A percentile compares a stretch with the other conserved stretches of the same genome.
Evolutionary conservation across 2,329 filamentous ascomycete species (phyloP).

Genomic region (Penicillium sp.): DNA sequence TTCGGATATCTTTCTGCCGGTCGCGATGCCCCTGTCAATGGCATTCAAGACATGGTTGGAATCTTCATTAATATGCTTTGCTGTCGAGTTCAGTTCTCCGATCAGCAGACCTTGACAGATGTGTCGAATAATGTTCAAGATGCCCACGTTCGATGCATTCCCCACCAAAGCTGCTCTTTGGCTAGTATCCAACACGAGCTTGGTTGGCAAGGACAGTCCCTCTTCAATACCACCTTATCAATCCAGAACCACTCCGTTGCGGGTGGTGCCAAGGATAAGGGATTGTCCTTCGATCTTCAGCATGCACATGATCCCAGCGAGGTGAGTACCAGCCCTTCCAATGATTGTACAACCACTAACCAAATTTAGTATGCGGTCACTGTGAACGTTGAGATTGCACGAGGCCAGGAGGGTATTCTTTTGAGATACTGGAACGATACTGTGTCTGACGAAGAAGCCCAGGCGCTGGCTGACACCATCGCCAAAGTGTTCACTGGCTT

Average conservation of each 20-base stretch:
- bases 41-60: slow-evolving; percentile 50
- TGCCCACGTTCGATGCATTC: slow-evolving; percentile 49
- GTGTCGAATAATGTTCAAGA: slow-evolving; percentile 47
- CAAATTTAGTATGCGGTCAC: slow-evolving; percentile 39
- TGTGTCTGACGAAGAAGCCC: slow-evolving; percentile 38
- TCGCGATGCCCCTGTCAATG: slow-evolving; percentile 47
- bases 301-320: slow-evolving; percentile 42
- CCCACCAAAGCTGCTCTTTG: slow-evolving; percentile 53
- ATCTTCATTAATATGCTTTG: slow-evolving; percentile 58
- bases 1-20: slow-evolving; percentile 46
- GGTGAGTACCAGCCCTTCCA: slow-evolving; percentile 23
- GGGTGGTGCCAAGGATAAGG: slow-evolving; percentile 25
- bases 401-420: slow-evolving; percentile 37
- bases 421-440: slow-evolving; percentile 43
- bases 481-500: slow-evolving; percentile 36
- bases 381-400: slow-evolving; percentile 41
- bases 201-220: slow-evolving; percentile 33
- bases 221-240: slow-evolving; percentile 47
- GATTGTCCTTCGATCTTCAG: slow-evolving; percentile 33
- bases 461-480: slow-evolving; percentile 32
- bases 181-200: slow-evolving; percentile 49
- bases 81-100: slow-evolving; percentile 46
- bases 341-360: slow-evolving; percentile 7
- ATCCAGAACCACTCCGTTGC: slow-evolving; percentile 39
- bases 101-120: slow-evolving; percentile 38